Evolutionary conservation across 257 asterid species (phyloP).

Genomic region (Paulownia fortunei): DNA sequence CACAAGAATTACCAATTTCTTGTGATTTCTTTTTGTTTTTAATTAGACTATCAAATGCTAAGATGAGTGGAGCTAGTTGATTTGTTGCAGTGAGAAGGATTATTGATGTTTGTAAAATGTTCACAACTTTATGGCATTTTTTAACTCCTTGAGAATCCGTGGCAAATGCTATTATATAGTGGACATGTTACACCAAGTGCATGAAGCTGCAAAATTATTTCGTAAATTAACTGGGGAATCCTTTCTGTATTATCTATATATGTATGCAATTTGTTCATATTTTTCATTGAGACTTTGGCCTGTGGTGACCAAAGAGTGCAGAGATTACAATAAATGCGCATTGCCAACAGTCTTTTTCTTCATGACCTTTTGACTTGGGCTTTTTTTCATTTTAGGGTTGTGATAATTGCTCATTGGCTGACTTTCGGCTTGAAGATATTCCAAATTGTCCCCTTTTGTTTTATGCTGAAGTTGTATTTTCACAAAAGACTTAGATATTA

Average conservation of each 20-base stretch:
- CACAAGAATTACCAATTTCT: constrained; percentile 29
- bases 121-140: constrained; percentile 17
- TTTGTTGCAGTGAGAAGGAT: constrained; percentile 4
- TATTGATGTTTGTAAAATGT: constrained; percentile 25
- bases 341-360: constrained; percentile 16
- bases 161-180: constrained; percentile 8
- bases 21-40: constrained; percentile 30
- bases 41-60: constrained; percentile 28
- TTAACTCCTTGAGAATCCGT: constrained; percentile 7
- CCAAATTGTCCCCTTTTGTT: constrained; percentile 25
- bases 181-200: constrained; percentile 7
- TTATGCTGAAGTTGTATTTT: constrained; percentile 32
- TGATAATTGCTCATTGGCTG: constrained; percentile 55
- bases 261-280: neutral
- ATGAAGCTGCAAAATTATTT: constrained; percentile 23
- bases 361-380: constrained; percentile 42
- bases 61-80: constrained; percentile 22
- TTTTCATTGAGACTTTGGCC: neutral
- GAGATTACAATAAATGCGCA: constrained; percentile 1
- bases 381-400: constrained; percentile 62
- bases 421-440: constrained; percentile 49
- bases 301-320: neutral
- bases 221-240: neutral
- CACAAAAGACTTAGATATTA: constrained; percentile 12
- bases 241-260: neutral